Evolutionary conservation across 805 yeast genomes (phyloP).

Genomic region (Lipomyces yamanashiensis): DNA sequence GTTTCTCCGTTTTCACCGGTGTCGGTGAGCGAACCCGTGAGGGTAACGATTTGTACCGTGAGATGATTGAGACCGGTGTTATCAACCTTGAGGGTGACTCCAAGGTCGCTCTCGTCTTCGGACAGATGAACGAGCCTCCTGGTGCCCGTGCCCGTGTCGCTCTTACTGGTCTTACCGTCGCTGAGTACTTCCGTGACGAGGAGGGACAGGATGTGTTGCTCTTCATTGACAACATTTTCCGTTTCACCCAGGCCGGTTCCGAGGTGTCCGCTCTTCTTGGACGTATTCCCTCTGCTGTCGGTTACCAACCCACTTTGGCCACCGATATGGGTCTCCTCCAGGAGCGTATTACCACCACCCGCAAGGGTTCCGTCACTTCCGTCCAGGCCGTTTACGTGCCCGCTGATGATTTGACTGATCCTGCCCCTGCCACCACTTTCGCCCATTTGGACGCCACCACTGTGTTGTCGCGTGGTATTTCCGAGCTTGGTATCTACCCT

Average conservation of each 20-base stretch:
- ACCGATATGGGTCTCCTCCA: constrained; percentile 99
- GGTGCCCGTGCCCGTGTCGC: constrained; percentile 99
- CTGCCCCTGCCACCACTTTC: constrained; percentile 99
- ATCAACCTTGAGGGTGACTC: constrained; percentile 99
- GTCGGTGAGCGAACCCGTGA: constrained; percentile 99
- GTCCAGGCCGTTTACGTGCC: constrained; percentile 99
- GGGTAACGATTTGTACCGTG: constrained; percentile 99
- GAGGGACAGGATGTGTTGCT: constrained; percentile 99
- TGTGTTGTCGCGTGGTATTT: constrained; percentile 99
- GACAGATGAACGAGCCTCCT: constrained; percentile 99
- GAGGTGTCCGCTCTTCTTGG: constrained; percentile 99
- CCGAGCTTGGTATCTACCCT: constrained; percentile 99
- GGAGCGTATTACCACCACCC: constrained; percentile 99
- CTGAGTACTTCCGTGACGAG: constrained; percentile 99
- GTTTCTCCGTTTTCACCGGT: constrained; percentile 99
- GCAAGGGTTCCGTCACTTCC: constrained; percentile 99
- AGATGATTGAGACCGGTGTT: constrained; percentile 99
- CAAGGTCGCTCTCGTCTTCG: constrained; percentile 98
- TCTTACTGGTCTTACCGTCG: constrained; percentile 98
- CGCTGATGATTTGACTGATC: constrained; percentile 99
- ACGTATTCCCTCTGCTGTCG: constrained; percentile 99
- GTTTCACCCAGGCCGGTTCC: constrained; percentile 99
- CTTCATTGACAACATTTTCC: constrained; percentile 99
- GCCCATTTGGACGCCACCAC: constrained; percentile 99
- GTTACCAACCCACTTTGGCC: constrained; percentile 99